Conservation (phyloP, 768 basidiomycete species). For the Nidula microcarpa region DNA sequence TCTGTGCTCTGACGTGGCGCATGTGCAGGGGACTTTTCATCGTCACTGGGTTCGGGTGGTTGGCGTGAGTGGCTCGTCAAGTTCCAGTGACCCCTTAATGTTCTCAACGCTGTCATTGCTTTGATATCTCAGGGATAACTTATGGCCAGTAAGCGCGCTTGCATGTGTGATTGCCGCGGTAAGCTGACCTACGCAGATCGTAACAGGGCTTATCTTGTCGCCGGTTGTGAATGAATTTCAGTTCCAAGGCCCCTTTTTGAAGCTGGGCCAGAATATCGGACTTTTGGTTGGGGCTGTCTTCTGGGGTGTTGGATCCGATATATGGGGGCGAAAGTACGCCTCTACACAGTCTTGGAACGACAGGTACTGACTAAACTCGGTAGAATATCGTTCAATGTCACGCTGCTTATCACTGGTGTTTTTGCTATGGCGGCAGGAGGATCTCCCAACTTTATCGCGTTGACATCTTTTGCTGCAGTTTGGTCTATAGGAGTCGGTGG, state of each 20-base stretch:
- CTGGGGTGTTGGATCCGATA: constrained; percentile 66
- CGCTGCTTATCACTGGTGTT: constrained; percentile 61
- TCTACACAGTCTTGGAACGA: constrained; percentile 1
- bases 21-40: constrained; percentile 18
- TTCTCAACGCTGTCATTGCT: background rate
- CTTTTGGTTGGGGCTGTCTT: constrained; percentile 65
- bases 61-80: constrained; percentile 15
- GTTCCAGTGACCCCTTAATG: no score
- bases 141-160: constrained; percentile 18
- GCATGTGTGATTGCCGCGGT: background rate
- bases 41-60: constrained; percentile 26
- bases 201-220: constrained; percentile 46
- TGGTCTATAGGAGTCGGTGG: constrained; percentile 73
- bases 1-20: background rate
- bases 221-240: constrained; percentile 66
- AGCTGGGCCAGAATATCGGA: constrained; percentile 70
- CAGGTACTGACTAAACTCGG: constrained; percentile 1
- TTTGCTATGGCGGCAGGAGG: constrained; percentile 64
- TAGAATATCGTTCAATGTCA: constrained; percentile 67
- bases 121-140: constrained; percentile 15
- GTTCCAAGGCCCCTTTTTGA: constrained; percentile 58
- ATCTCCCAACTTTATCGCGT: constrained; percentile 44
- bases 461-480: constrained; percentile 48
- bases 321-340: constrained; percentile 64
- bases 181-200: constrained; percentile 13